Evolutionary conservation across 1,284 basidiomycete genomes (phyloP), one percentile per base, ranked within the genome.

Genomic region (Fomitiporia mediterranea): DNA sequence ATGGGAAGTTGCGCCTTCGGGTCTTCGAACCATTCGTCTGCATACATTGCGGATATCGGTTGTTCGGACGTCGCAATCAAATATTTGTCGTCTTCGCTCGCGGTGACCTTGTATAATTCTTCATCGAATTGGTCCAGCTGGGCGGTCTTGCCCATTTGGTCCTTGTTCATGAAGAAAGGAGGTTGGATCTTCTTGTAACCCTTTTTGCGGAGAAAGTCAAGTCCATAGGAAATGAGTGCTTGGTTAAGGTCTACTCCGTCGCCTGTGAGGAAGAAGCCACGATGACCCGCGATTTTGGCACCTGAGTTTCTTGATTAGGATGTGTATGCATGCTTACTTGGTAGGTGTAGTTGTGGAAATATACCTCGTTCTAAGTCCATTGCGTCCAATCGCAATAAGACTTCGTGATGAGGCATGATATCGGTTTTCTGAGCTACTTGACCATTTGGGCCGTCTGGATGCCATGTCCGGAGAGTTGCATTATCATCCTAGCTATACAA

Each of bases 31-130:
- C 95, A 97, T 73, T 99, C 97, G 67, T 96, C 94, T 35, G 88
- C 84, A 75, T 98, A 93, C 72, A 88, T 90, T 13, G 92, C 92
- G 3, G 95, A 98, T 71, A 99, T 95, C 46, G 96, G 97, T 70
- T 99, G 96, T 73, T 99, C 97, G 32, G 94, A 97, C 49, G 96
- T 99, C 4, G 97, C 96, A 68, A 99, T 99, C 47, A 99, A 84
- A 75, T 99, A 99, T 72, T 98, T 98, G 72, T 99, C 97, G 66
- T 98, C 94, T 58, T 56, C 58, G n/a, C 34, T 37, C 7, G 40
- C 50, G 1, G 54, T 53, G 49, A 86, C 91, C 78, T 98, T 97
- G 84, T 99, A 99, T 23, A 99, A 76, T 64, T 97, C 95, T 74
- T 99, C 97, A 70, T 99, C 96, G 65, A 98, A 99, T 71, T 98